Percentiles rank a stretch among this genome's conserved stretches.
phyloP scores from a whole-genome alignment of 1,139 yeast genomes.

The Komagataea norvegica region DNA sequence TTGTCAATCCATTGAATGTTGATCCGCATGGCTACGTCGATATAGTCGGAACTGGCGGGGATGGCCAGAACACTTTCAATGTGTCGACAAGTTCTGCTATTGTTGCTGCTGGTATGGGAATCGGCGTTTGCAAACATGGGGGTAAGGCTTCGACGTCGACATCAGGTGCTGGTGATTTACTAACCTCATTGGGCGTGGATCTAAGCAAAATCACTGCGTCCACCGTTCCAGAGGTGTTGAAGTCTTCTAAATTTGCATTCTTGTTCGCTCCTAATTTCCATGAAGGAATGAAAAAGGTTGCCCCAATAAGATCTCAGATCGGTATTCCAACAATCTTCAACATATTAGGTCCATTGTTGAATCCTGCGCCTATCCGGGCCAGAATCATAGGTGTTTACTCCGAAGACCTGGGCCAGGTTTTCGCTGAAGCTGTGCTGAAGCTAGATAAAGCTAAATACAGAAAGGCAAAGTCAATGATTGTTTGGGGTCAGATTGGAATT shows the following conservation, averaged over 20 bases:
- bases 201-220: conserved; percentile 57
- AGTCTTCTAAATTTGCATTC: conserved; percentile 55
- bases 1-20: conserved; percentile 40
- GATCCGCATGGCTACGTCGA: conserved; percentile 62
- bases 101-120: conserved; percentile 86
- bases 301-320: conserved; percentile 64
- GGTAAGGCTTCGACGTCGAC: conserved; percentile 93
- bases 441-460: conserved; percentile 47
- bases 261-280: conserved; percentile 93
- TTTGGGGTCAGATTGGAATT: conserved; percentile 84
- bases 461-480: conserved; percentile 66
- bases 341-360: conserved; percentile 85
- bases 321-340: conserved; percentile 94
- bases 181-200: conserved; percentile 73
- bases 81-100: conserved; percentile 94
- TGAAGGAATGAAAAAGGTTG: conserved; percentile 85
- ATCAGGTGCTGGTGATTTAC: conserved; percentile 90
- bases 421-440: conserved; percentile 71
- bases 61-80: conserved; percentile 93
- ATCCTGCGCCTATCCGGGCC: conserved; percentile 81
- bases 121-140: conserved; percentile 85
- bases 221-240: conserved; percentile 64
- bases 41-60: conserved; percentile 98
- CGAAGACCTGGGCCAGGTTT: conserved; percentile 71
- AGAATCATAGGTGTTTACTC: conserved; percentile 87